These are phyloP conservation scores for Trichoderma aggressivum DNA, from an alignment of 2,329 filamentous ascomycete species.

Conservation along the genomic window DNA sequence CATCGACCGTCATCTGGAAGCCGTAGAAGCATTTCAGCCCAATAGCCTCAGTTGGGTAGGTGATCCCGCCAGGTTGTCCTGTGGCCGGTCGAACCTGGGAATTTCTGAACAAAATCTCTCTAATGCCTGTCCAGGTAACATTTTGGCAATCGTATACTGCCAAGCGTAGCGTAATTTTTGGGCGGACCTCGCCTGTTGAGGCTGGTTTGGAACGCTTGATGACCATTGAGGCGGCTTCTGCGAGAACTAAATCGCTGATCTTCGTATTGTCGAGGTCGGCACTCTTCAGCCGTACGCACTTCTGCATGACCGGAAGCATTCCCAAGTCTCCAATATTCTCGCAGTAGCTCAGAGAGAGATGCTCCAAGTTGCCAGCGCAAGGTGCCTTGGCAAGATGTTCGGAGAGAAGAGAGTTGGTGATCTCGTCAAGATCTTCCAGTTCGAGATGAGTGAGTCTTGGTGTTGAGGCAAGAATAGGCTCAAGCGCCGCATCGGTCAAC, in stretches of 20 bases:
- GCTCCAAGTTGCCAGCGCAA: constrained; percentile 67
- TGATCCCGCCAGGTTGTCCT: constrained; percentile 38
- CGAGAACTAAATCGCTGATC: constrained; percentile 79
- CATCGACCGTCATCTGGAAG: constrained; percentile 91
- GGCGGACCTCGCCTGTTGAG: constrained; percentile 39
- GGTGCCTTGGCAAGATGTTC: constrained; percentile 73
- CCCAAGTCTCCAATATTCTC: constrained; percentile 79
- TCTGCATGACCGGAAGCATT: constrained; percentile 77
- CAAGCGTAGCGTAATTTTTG: constrained; percentile 65
- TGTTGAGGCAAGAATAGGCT: constrained; percentile 68
- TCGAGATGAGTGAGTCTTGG: constrained; percentile 82
- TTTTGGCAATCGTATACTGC: constrained; percentile 90
- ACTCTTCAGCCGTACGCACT: constrained; percentile 64
- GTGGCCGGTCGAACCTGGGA: constrained; percentile 61
- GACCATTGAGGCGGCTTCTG: constrained; percentile 80
- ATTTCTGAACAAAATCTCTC: constrained; percentile 82
- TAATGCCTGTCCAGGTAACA: constrained; percentile 87
- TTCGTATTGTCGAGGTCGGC: constrained; percentile 92
- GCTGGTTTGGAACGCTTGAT: constrained; percentile 55
- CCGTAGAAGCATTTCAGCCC: constrained; percentile 90
- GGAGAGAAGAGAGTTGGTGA: constrained; percentile 71
- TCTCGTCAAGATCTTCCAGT: constrained; percentile 74
- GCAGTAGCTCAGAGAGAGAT: constrained; percentile 87
- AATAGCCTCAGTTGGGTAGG: constrained; percentile 76
- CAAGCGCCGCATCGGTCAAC: constrained; percentile 70